Conservation (phyloP, 805 yeast species). For the Schwanniomyces sp. region DNA sequence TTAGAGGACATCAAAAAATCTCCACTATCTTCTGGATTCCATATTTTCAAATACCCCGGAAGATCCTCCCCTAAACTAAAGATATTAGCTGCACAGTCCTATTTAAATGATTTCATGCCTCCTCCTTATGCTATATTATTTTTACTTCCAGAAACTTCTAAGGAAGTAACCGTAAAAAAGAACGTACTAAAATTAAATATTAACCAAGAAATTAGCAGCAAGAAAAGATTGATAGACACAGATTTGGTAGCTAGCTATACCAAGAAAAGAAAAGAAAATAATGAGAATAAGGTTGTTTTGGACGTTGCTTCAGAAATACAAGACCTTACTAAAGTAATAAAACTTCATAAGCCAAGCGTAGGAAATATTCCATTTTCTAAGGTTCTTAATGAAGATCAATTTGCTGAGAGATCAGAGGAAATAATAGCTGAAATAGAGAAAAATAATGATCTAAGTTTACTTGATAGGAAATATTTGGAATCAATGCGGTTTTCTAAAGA, state of each 20-base stretch:
- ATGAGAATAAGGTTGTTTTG: conserved; percentile 2
- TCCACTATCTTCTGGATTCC: conserved; percentile 34
- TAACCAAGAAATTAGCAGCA: conserved; percentile 12
- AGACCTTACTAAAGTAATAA: conserved; percentile 5
- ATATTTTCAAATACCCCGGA: conserved; percentile 33
- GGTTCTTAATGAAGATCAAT: conserved; percentile 16
- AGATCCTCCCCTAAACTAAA: conserved; percentile 27
- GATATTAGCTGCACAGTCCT: conserved; percentile 36
- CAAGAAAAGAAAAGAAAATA: not conserved
- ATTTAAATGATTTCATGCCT: conserved; percentile 41
- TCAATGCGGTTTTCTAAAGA: conserved; percentile 16
- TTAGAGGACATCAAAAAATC: conserved; percentile 7
- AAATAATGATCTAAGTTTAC: not conserved
- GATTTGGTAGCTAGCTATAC: conserved; percentile 6
- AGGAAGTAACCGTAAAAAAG: not conserved
- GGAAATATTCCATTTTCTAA: not conserved
- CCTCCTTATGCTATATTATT: conserved; percentile 33
- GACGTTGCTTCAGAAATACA: conserved; percentile 14
- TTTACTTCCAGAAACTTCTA: conserved; percentile 19
- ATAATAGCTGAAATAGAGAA: conserved; percentile 8
- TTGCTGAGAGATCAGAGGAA: conserved; percentile 21
- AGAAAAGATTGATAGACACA: conserved; percentile 8
- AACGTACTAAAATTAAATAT: conserved; percentile 13
- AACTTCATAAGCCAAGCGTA: not conserved
- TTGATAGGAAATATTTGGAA: conserved; percentile 11